These are phyloP conservation scores for Fistulinella prunicolor DNA, from an alignment of 768 basidiomycete genomes.

Conservation along the genomic window DNA sequence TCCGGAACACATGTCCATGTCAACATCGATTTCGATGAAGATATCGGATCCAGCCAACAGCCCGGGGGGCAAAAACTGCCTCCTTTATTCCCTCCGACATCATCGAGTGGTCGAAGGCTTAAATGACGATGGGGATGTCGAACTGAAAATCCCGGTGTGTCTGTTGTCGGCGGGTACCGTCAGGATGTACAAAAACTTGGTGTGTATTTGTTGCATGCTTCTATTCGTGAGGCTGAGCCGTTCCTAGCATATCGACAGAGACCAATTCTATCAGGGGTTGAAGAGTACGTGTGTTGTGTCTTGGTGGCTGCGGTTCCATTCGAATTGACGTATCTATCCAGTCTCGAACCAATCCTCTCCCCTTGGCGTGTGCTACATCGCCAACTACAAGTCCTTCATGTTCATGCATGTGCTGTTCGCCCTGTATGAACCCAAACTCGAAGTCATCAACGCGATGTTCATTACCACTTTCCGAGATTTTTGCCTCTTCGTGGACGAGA, in stretches of 20 bases:
- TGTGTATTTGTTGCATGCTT: not conserved
- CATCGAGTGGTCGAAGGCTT: conserved; percentile 10
- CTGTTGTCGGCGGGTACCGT: conserved; percentile 22
- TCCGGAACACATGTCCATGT: conserved; percentile 19
- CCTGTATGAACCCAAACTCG: conserved; percentile 19
- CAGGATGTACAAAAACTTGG: conserved; percentile 23
- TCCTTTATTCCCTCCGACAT: conserved; percentile 22
- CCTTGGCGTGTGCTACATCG: conserved; percentile 16
- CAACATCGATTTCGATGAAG: conserved; percentile 10
- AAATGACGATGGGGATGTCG: conserved; percentile 8
- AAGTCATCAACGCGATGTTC: conserved; percentile 22
- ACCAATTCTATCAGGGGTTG: conserved; percentile 1
- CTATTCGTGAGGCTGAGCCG: not conserved
- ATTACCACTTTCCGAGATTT: conserved; percentile 21
- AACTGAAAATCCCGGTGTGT: conserved; percentile 13
- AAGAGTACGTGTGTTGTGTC: conserved; percentile 8
- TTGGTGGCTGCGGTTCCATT: too few relatives aligned
- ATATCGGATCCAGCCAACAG: conserved; percentile 8
- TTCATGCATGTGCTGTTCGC: conserved; percentile 23
- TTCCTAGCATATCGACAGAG: conserved; percentile 14
- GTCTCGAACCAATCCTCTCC: conserved; percentile 16
- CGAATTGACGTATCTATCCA: not conserved
- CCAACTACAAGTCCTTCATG: conserved; percentile 21
- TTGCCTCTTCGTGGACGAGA: conserved; percentile 16
- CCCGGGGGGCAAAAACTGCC: conserved; percentile 15